Evolutionary conservation across 176 grass and related monocot species (phyloP), one percentile per base, ranked within the genome.

Genomic region (Cenchrus purpureus): DNA sequence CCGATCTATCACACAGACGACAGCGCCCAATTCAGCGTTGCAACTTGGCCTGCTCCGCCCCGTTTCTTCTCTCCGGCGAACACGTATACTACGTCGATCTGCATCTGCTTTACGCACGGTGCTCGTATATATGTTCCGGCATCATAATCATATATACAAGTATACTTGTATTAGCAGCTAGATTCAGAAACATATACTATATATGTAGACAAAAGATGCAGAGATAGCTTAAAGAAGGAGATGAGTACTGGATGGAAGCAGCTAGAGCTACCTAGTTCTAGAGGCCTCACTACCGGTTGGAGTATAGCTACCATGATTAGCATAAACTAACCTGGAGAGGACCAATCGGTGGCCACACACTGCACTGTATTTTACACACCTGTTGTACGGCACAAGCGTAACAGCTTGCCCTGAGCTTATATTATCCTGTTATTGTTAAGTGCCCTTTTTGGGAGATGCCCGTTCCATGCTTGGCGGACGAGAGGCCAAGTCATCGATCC

Each of bases 351-450:
- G 81, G 80, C 63, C 89, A 83, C 84, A 75, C 68, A 55, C 20
- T 71, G 6, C 68, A 55, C 20, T 71, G 6, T 51, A 86, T 48
- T 80, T 77, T 90, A 81, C 76, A 22, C 32, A 46, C 46, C 22
- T 74, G 84, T 87, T 74, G 84, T 87, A 80, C 76, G 22, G 45
- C 15, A 12, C 12, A 87, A 64, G 75, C 85, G 76, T 84, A 91
- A 71, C 89, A 84, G 73, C 83, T 73, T 4, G 46, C 55, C 54
- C 56, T 58, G 78, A 76, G 76, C 85, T 81, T 91, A 25, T 25
- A 25, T 25, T 25, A 87, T 91, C 89, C 85, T 87, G 85, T 91
- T 81, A 87, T 87, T 86, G 57, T 86, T 90, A 82, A 71, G 45
- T 86, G 83, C 71, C 4, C 88, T 64, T 78, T 78, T 86, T 3